These are phyloP conservation scores for Metschnikowia orientalis DNA, from an alignment of 805 yeast species.

Conservation along the genomic window DNA sequence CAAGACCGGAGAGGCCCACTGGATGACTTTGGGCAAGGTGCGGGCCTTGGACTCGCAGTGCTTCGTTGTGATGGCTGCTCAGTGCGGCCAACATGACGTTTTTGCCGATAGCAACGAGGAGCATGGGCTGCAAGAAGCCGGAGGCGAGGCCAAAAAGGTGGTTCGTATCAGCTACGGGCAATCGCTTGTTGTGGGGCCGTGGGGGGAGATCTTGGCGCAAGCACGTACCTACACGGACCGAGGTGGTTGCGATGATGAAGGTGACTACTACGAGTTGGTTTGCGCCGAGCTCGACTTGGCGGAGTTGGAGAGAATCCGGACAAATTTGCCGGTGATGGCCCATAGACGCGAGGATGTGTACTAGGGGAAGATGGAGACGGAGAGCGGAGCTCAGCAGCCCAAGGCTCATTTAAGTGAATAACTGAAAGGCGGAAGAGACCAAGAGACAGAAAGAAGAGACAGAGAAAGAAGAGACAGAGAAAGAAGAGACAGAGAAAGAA, in stretches of 20 bases:
- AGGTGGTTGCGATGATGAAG: conserved; percentile 23
- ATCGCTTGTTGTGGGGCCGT: conserved; percentile 82
- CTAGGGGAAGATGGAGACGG: too few species aligned
- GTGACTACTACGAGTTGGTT: conserved; percentile 40
- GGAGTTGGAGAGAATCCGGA: conserved; percentile 47
- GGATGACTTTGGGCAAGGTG: conserved; percentile 75
- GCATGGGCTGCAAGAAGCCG: too few species aligned
- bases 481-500: too few species aligned
- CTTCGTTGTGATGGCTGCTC: conserved; percentile 86
- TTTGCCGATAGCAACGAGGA: conserved; percentile 31
- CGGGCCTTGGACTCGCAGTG: conserved; percentile 88
- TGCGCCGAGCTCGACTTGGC: conserved; percentile 65
- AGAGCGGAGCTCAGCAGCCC: too few species aligned
- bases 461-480: too few species aligned
- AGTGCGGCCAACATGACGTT: conserved; percentile 70
- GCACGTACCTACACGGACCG: conserved; percentile 28
- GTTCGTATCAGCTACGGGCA: conserved; percentile 82
- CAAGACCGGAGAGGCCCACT: conserved; percentile 87
- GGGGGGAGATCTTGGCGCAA: conserved; percentile 75
- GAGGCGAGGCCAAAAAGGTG: conserved; percentile 7
- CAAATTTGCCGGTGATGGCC: conserved; percentile 70
- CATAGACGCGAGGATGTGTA: conserved; percentile 64
- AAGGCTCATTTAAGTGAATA: too few species aligned
- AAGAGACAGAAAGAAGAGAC: too few species aligned
- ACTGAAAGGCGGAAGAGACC: too few species aligned